A percentile compares a stretch with the other conserved stretches of the same genome.
phyloP scores from a whole-genome alignment of 805 yeast species.

The Alloascoidea africana region DNA sequence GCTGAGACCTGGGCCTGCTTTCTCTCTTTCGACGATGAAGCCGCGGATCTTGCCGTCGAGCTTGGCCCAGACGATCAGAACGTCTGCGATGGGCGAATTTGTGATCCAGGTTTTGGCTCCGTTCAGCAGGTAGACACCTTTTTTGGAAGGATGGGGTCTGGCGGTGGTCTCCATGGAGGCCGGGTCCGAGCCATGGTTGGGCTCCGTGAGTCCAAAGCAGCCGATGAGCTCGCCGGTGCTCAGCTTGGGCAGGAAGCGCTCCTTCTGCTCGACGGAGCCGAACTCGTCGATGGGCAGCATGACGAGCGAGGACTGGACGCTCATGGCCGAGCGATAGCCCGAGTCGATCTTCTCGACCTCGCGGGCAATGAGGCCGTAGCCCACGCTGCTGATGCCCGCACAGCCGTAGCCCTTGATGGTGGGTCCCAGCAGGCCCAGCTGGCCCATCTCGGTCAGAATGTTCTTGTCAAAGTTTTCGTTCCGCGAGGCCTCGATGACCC shows the following conservation, averaged over 20 bases:
- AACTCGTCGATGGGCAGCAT: constrained; percentile 25
- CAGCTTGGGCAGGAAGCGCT: constrained; percentile 21
- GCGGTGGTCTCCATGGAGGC: constrained; percentile 42
- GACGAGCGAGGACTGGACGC: constrained; percentile 28
- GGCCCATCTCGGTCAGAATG: constrained; percentile 25
- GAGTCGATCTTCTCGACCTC: constrained; percentile 29
- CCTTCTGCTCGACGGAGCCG: constrained; percentile 25
- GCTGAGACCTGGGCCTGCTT: constrained; percentile 17
- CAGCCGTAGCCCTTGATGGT: constrained; percentile 27
- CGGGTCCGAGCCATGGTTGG: constrained; percentile 49
- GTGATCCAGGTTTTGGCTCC: constrained; percentile 31
- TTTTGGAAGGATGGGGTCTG: constrained; percentile 23
- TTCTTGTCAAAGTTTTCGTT: constrained; percentile 20
- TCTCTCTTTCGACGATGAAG: constrained; percentile 22
- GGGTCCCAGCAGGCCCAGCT: constrained; percentile 24
- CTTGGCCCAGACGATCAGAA: constrained; percentile 26
- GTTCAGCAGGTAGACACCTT: constrained; percentile 22
- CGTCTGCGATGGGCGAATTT: constrained; percentile 29
- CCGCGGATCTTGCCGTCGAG: constrained; percentile 27
- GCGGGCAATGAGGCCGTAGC: constrained; percentile 26
- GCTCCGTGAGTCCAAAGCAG: constrained; percentile 52
- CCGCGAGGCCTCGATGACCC: constrained; percentile 23
- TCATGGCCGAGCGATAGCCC: constrained; percentile 27
- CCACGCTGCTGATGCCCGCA: constrained; percentile 25
- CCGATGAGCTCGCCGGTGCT: constrained; percentile 31